phyloP scores from a whole-genome alignment of 2,329 filamentous ascomycete species.

The Fusarium aywerte region DNA sequence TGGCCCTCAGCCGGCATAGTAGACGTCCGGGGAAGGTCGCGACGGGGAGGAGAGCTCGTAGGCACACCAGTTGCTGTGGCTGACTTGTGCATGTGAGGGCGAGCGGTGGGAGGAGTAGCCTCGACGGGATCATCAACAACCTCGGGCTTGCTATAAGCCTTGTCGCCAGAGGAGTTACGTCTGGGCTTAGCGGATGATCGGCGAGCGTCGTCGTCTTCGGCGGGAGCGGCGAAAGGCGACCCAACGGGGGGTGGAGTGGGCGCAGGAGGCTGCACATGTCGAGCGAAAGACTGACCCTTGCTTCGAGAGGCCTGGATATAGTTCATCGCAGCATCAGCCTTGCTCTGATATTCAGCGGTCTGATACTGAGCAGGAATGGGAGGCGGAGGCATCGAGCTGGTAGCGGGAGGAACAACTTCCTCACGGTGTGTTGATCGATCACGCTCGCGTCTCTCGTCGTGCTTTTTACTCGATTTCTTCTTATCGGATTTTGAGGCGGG shows the following conservation, averaged over 20 bases:
- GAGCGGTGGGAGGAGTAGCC: slow-evolving; percentile 48
- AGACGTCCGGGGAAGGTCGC: slow-evolving; percentile 48
- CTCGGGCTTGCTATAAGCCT: slow-evolving; percentile 49
- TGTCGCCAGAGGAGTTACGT: slow-evolving; percentile 51
- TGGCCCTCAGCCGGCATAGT: slow-evolving; percentile 52
- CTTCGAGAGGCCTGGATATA: slow-evolving; percentile 50
- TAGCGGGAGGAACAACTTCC: slow-evolving; percentile 40
- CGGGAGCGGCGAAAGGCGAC: slow-evolving; percentile 46
- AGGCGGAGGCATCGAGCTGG: slow-evolving; percentile 36
- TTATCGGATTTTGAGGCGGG: slow-evolving; percentile 46
- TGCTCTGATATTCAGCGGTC: slow-evolving; percentile 34
- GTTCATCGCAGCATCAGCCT: slow-evolving; percentile 35
- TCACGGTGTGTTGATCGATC: slow-evolving; percentile 51
- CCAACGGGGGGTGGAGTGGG: slow-evolving; percentile 52
- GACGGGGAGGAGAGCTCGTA: slow-evolving; percentile 50
- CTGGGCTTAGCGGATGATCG: slow-evolving; percentile 51
- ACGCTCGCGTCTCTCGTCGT: slow-evolving; percentile 53
- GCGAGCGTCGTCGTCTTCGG: slow-evolving; percentile 50
- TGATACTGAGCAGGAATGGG: slow-evolving; percentile 40
- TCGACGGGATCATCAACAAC: slow-evolving; percentile 49
- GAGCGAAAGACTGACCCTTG: slow-evolving; percentile 42
- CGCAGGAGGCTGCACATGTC: slow-evolving; percentile 47
- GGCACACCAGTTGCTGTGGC: slow-evolving; percentile 43
- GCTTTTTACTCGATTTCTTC: slow-evolving; percentile 56
- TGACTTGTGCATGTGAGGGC: slow-evolving; percentile 44